Base-by-base conservation (phyloP, 805 yeast species). In the Hanseniaspora clermontiae region DNA sequence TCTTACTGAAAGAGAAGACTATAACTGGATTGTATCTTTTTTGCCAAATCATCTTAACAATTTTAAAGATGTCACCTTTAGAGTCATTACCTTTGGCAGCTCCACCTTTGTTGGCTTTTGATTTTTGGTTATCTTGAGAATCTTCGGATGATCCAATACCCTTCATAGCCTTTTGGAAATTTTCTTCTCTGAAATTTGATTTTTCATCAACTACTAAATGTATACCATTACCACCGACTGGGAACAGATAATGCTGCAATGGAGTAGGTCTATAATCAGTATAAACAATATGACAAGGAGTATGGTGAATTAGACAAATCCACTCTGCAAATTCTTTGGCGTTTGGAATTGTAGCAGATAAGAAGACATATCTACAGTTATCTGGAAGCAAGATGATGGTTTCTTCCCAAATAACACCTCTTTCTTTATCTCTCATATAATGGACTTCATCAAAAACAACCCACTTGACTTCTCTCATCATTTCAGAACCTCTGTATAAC, bases 401-500 rank as follows among this genome's bases (percentile, higher is more conserved):
- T 70, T 93, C 99, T 72, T 93, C 99, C 99, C 99, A 93, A 38
- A 93, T 98, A 54, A 93, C 99, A 69, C 99, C 99, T 72, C 99
- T 82, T 62, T 89, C 93, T 63, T 88, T 84, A 69, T 93, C 99
- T 72, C 97, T 83, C 95, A 93, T 93, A 71, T 93, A 93, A 72
- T 93, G 99, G 48, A 93, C 96, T 69, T 93, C 99, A 70, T 93
- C 99, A 62, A 93, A 93, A 42, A 93, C 82, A 51, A 93, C 98
- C 96, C 96, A 93, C 0, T 96, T 96, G 43, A 93, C 97, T 75
- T 93, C 99, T 70, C 99, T 79, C 91, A 93, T 90, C 49, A 95
- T 83, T 68, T 93, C 98, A 14, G 97, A 87, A 60, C 99, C 99
- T 68, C 97, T 78, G 68, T 93, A 93, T 45, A 93, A 77, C 99